Evolutionary conservation across 2,329 filamentous ascomycete genomes (phyloP), one percentile per base, ranked within the genome.

Genomic region (Phyllosticta ampelicida): DNA sequence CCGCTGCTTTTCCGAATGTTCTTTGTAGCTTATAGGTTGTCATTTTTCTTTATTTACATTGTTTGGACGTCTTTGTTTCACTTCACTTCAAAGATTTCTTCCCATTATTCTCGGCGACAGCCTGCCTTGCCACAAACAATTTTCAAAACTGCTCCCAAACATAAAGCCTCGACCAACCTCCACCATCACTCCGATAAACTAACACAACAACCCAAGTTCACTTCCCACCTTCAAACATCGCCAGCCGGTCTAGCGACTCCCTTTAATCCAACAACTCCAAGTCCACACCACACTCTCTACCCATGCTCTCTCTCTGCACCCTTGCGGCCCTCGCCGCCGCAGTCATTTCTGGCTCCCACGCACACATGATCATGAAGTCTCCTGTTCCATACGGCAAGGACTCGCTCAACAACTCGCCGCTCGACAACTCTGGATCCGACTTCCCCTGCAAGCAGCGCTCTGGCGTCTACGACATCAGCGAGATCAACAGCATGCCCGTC

Each of bases 361-460:
- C 87, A 50, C 94, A 97, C 72, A 86, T 96, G 79, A 75, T 80
- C 48, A 86, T 97, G 78, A 73, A 67, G 55, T 77, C 75, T 9
- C 92, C 94, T 0, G 69, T 76, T 3, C 90, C 90, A 0, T 91
- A 82, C 62, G 68, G 73, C 61, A 68, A 72, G 53, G 65, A 68
- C 16, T 68, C 71, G 9, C 18, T 52, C 20, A 76, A 77, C 72
- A 92, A 87, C 72, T 73, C 75, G 2, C 92, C 94, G 0, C 77
- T 96, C 0, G 65, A 68, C 0, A 71, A 73, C 0, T 68, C 69
- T 44, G 88, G 87, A 0, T 75, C 73, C 44, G 76, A 96, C 69
- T 99, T 88, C 68, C 94, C 94, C 0, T 97, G 94, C 83, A 91
- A 96, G 71, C 71, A 79, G 55, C 75, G 80, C 8, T n/a, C 64